Percentiles rank a stretch among this genome's conserved stretches.
phyloP scores from a whole-genome alignment of 2,329 filamentous ascomycete genomes.

The Arthrocladium fulminans region DNA sequence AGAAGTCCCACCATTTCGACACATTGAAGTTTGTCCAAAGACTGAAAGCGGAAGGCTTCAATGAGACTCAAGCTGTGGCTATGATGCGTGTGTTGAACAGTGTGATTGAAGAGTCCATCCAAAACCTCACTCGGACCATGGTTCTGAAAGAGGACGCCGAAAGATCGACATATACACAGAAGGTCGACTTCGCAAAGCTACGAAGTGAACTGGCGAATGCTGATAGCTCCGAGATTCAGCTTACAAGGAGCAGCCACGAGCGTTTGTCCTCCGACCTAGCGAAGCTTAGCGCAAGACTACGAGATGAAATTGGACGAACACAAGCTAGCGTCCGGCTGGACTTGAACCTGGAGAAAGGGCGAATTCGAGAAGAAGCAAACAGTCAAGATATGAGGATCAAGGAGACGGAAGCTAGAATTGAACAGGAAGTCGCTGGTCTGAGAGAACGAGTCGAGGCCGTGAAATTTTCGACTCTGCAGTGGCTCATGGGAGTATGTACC shows the following conservation, averaged over 20 bases:
- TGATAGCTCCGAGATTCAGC: conserved; percentile 80
- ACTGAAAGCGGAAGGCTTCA: conserved; percentile 83
- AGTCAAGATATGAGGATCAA: conserved; percentile 96
- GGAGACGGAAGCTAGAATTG: conserved; percentile 96
- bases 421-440: conserved; percentile 88
- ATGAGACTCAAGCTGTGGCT: conserved; percentile 88
- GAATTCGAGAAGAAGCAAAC: conserved; percentile 92
- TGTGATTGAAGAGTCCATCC: conserved; percentile 96
- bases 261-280: conserved; percentile 88
- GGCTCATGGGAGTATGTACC: conserved; percentile 75
- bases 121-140: conserved; percentile 96
- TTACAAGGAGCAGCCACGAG: conserved; percentile 84
- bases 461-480: conserved; percentile 96
- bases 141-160: conserved; percentile 73
- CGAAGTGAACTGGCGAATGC: conserved; percentile 87
- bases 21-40: conserved; percentile 94
- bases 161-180: conserved; percentile 59
- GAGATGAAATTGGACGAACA: conserved; percentile 89
- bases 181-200: conserved; percentile 96
- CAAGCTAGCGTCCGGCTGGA: conserved; percentile 89
- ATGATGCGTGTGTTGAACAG: conserved; percentile 98
- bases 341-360: conserved; percentile 90
- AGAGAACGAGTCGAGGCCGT: conserved; percentile 90
- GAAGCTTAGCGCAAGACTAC: conserved; percentile 78
- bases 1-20: conserved; percentile 89